Evolutionary conservation across 441 rosid species (phyloP).

Genomic region (Gossypium laxum): DNA sequence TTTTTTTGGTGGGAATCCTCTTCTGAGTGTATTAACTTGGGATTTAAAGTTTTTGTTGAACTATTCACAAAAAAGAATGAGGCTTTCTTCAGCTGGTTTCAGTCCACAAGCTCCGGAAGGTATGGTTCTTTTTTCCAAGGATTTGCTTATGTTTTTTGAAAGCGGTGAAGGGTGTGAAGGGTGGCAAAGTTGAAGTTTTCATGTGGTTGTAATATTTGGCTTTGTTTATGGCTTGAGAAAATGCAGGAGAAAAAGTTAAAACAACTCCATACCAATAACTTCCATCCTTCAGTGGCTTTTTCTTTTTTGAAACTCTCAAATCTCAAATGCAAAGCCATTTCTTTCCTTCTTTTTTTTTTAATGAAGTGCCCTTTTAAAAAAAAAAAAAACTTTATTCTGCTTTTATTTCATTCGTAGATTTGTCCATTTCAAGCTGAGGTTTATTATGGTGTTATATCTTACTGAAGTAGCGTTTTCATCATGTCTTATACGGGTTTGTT

Average conservation of each 20-base stretch:
- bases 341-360: background rate
- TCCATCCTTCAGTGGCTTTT: background rate
- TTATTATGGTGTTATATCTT: background rate
- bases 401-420: background rate
- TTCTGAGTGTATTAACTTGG: slow-evolving; percentile 25
- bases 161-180: background rate
- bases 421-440: background rate
- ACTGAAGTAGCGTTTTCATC: background rate
- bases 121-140: slow-evolving; percentile 15
- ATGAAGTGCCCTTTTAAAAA: background rate
- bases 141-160: background rate
- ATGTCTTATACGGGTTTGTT: background rate
- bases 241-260: slow-evolving; percentile 12
- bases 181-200: background rate
- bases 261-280: slow-evolving; percentile 6
- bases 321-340: background rate
- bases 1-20: slow-evolving; percentile 22
- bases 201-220: background rate
- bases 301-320: background rate
- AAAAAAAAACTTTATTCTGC: background rate
- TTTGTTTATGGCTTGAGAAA: slow-evolving; percentile 7
- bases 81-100: slow-evolving; percentile 80
- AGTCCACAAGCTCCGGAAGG: slow-evolving; percentile 84
- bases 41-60: slow-evolving; percentile 24
- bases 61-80: slow-evolving; percentile 38